These are phyloP conservation scores for Obelidium mucronatum DNA, from an alignment of 192 early-diverging fungal species.

Conservation along the genomic window DNA sequence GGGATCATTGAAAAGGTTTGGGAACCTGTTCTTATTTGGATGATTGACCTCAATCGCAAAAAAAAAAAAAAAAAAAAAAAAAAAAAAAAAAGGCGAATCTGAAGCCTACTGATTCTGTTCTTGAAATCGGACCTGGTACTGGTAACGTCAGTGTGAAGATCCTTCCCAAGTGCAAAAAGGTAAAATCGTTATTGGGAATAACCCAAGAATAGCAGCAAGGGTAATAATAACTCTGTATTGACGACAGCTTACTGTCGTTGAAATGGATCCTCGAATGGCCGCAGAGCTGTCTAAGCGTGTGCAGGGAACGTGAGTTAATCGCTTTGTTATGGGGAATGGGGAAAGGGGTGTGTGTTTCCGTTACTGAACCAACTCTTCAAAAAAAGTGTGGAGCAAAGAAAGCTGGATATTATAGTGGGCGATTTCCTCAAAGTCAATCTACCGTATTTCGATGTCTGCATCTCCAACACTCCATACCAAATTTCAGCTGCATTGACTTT, in stretches of 20 bases:
- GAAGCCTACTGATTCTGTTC: constrained; percentile 57
- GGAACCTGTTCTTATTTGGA: not conserved
- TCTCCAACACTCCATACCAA: constrained; percentile 98
- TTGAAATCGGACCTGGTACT: constrained; percentile 98
- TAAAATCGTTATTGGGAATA: constrained; percentile 45
- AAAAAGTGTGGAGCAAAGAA: constrained; percentile 73
- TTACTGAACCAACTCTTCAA: not conserved
- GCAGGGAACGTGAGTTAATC: constrained; percentile 81
- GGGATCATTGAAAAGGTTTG: constrained; percentile 96
- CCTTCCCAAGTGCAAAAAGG: constrained; percentile 90
- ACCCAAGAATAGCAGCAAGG: too few relatives aligned
- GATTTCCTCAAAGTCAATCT: constrained; percentile 97
- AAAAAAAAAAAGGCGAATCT: constrained; percentile 35
- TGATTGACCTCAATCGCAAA: too few relatives aligned
- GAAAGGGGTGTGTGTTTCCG: not conserved
- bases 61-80: not conserved
- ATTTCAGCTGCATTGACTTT: constrained; percentile 96
- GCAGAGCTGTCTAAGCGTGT: constrained; percentile 98
- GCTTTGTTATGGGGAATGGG: not conserved
- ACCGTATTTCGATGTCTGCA: constrained; percentile 98
- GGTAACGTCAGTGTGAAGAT: constrained; percentile 98
- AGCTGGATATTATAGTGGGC: constrained; percentile 94
- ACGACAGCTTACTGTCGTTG: constrained; percentile 75
- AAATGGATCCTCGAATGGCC: constrained; percentile 95
- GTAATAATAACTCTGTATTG: not conserved